A percentile compares a stretch with the other conserved stretches of the same genome.
These are phyloP conservation scores for Zygotorulaspora chibaensis DNA, from an alignment of 805 yeast genomes.

Conservation along the genomic window DNA sequence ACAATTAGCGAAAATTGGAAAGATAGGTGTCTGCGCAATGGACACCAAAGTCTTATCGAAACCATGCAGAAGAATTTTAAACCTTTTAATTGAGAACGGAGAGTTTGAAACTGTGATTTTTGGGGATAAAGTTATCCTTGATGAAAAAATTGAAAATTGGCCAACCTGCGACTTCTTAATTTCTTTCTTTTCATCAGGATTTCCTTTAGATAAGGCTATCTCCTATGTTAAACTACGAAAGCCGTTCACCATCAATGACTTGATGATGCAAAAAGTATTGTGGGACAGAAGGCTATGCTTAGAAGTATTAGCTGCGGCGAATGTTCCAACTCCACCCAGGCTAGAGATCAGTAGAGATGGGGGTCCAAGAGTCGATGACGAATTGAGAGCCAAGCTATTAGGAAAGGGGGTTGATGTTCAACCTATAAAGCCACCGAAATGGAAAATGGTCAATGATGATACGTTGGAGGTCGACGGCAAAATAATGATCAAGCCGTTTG, in stretches of 20 bases:
- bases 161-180: constrained; percentile 96
- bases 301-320: constrained; percentile 66
- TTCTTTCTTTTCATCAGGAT: constrained; percentile 91
- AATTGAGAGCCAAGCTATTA: constrained; percentile 54
- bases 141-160: constrained; percentile 94
- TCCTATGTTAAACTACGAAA: constrained; percentile 81
- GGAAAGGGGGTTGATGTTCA: constrained; percentile 52
- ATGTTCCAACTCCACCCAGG: constrained; percentile 88
- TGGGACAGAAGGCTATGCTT: constrained; percentile 96
- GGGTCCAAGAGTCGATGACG: constrained; percentile 81
- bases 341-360: constrained; percentile 93
- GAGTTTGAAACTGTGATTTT: constrained; percentile 95
- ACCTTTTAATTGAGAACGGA: constrained; percentile 82
- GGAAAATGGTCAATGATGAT: constrained; percentile 88
- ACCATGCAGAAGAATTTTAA: constrained; percentile 89
- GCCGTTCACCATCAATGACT: constrained; percentile 85
- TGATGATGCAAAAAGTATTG: constrained; percentile 84
- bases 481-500: constrained; percentile 80
- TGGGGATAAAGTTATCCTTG: constrained; percentile 94
- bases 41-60: constrained; percentile 93
- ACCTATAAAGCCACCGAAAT: constrained; percentile 57
- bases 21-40: constrained; percentile 98
- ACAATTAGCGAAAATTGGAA: constrained; percentile 71
- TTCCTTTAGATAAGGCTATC: constrained; percentile 94
- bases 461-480: constrained; percentile 72